Percentiles rank a stretch among this genome's conserved stretches.
Evolutionary conservation across 768 basidiomycete species (phyloP).

Genomic region (Suillus luteus): DNA sequence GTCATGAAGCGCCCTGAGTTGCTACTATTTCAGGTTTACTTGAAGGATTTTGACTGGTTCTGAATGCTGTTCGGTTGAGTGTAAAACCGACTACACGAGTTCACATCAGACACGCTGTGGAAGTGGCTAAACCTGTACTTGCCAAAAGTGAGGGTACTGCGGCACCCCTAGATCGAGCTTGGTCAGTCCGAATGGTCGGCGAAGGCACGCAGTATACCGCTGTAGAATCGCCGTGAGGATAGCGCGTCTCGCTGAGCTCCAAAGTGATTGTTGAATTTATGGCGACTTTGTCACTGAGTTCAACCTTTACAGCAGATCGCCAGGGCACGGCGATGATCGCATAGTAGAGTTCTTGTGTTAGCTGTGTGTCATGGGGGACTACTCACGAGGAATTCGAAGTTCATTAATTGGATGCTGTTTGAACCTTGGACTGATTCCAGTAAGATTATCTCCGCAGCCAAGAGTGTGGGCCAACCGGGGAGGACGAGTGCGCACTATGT

Average conservation of each 20-base stretch:
- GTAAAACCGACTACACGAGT: neutral
- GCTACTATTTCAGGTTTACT: neutral
- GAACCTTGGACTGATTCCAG: slow-evolving; percentile 1
- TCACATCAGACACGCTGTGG: neutral
- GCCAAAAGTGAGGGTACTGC: neutral
- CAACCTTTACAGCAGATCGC: neutral
- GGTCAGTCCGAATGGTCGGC: too few species aligned
- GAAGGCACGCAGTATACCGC: neutral
- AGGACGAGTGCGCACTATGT: neutral
- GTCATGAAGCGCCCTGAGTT: neutral
- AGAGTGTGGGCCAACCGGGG: too few species aligned
- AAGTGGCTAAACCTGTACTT: neutral
- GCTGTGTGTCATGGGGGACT: neutral
- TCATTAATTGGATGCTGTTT: slow-evolving; percentile 12
- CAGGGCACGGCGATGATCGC: slow-evolving; percentile 1
- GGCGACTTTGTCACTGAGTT: neutral
- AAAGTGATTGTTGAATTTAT: neutral
- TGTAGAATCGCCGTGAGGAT: neutral
- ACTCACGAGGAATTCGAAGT: neutral
- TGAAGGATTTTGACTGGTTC: neutral
- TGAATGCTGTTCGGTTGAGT: neutral
- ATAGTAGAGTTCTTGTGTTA: neutral
- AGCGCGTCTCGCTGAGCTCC: slow-evolving; percentile 4
- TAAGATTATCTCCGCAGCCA: neutral
- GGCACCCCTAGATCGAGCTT: neutral